phyloP scores from a whole-genome alignment of 2,329 filamentous ascomycete genomes.

The Verticillium zaregamsianum region DNA sequence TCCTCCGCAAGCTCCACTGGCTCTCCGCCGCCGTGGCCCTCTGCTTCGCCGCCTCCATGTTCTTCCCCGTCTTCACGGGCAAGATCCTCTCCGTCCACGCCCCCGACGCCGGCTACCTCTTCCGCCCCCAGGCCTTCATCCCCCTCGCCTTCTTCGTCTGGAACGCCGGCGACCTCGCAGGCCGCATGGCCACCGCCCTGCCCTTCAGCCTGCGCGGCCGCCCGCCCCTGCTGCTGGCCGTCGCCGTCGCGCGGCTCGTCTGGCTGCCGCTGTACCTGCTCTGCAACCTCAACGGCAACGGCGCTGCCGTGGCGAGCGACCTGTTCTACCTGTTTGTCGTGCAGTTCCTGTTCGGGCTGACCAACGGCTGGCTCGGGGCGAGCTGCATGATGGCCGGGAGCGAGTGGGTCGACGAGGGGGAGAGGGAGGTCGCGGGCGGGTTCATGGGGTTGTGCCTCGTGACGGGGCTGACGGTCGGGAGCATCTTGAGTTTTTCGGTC shows the following conservation, averaged over 20 bases:
- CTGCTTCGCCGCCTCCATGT: constrained; percentile 84
- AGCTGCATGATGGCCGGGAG: constrained; percentile 88
- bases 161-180: constrained; percentile 83
- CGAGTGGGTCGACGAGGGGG: constrained; percentile 75
- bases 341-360: constrained; percentile 77
- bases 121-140: constrained; percentile 76
- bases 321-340: constrained; percentile 82
- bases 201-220: constrained; percentile 54
- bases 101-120: constrained; percentile 39
- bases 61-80: constrained; percentile 87
- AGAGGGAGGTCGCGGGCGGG: constrained; percentile 82
- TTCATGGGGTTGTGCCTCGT: constrained; percentile 96
- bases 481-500: constrained; percentile 79
- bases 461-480: constrained; percentile 77
- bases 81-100: constrained; percentile 47
- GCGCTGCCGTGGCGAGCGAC: constrained; percentile 73
- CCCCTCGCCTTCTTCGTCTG: constrained; percentile 88
- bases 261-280: constrained; percentile 85
- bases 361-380: constrained; percentile 82
- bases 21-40: constrained; percentile 72
- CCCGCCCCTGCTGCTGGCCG: constrained; percentile 63
- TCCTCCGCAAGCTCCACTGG: constrained; percentile 78
- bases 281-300: constrained; percentile 79
- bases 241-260: constrained; percentile 59
- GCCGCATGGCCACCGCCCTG: constrained; percentile 63